Evolutionary conservation across 2,329 filamentous ascomycete species (phyloP), one percentile per base, ranked within the genome.

Genomic region (Chrysoporthe deuterocubensis): DNA sequence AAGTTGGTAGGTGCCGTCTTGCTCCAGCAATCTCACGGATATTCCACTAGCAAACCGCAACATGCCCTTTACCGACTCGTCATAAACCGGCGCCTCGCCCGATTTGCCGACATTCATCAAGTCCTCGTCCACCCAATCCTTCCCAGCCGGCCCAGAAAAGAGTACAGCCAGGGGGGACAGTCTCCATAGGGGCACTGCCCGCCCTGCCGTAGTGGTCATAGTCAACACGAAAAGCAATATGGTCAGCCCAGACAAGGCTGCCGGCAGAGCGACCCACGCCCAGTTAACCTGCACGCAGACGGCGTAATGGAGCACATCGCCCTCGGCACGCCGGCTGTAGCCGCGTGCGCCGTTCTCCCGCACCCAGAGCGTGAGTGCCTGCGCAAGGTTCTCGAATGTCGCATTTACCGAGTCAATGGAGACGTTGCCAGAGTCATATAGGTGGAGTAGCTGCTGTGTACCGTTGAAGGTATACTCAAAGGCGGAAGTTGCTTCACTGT

Each of bases 201-300:
- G 42, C 6, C 61, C 16, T 34, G 52, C 44, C 7, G 66, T 64
- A n/a, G 42, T 46, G n/a, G 52, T 8, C 11, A 54, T 11, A 1
- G 61, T 64, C 18, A 67, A 34, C 11, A 44, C 11, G n/a, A 61
- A 4, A 7, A 65, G 64, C 6, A 59, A 7, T 16, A 64, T n/a
- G 21, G 44, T 52, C n/a, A 65, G 54, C 8, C 40, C 54, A 4
- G 44, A 26, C 34, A 67, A 37, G 13, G 21, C 34, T 1, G 66
- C 56, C 16, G 66, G 66, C 8, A 67, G 37, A 2, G 66, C n/a
- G 6, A 67, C 21, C 66, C 61, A 67, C 8, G 14, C 44, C 66
- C 66, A 67, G 1, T 42, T 56, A 11, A 65, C 66, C 34, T 42
- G 43, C 40, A 67, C 43, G n/a, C 66, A 65, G 6, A 61, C 18